phyloP scores from a whole-genome alignment of 2,329 filamentous ascomycete species.

The Pochonia chlamydosporia region DNA sequence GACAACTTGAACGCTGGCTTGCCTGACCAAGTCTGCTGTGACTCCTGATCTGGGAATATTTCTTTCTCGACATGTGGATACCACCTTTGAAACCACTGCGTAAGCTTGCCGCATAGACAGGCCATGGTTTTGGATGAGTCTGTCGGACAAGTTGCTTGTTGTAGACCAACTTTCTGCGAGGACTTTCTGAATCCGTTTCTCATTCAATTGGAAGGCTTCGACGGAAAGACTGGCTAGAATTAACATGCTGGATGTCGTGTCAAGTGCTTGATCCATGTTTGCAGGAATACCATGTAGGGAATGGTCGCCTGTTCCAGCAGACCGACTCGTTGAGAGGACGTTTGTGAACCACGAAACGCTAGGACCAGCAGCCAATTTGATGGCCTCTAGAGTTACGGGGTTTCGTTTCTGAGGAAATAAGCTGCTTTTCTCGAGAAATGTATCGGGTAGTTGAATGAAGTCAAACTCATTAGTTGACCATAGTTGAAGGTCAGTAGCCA shows the following conservation, averaged over 20 bases:
- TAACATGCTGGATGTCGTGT: neutral
- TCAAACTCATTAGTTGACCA: neutral
- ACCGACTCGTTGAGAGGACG: neutral
- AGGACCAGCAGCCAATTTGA: neutral
- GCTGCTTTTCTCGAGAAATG: neutral
- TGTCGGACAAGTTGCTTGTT: neutral
- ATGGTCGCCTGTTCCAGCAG: neutral
- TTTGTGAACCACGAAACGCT: slow-evolving; percentile 1
- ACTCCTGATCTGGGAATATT: neutral
- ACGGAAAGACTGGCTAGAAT: neutral
- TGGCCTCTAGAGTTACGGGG: neutral
- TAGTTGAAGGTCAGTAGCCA: neutral
- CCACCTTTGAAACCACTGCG: neutral
- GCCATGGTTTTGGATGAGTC: neutral
- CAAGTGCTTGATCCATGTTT: neutral
- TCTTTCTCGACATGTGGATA: neutral
- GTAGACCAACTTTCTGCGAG: neutral
- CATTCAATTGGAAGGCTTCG: neutral
- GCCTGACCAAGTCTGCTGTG: neutral
- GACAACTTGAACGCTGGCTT: neutral
- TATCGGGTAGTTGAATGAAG: neutral
- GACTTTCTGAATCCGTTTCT: neutral
- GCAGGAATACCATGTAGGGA: neutral
- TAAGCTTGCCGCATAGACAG: neutral
- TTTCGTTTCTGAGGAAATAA: slow-evolving; percentile 1